Base-by-base conservation (phyloP, 2,329 filamentous ascomycete genomes). In the Pseudofabraea citricarpa region DNA sequence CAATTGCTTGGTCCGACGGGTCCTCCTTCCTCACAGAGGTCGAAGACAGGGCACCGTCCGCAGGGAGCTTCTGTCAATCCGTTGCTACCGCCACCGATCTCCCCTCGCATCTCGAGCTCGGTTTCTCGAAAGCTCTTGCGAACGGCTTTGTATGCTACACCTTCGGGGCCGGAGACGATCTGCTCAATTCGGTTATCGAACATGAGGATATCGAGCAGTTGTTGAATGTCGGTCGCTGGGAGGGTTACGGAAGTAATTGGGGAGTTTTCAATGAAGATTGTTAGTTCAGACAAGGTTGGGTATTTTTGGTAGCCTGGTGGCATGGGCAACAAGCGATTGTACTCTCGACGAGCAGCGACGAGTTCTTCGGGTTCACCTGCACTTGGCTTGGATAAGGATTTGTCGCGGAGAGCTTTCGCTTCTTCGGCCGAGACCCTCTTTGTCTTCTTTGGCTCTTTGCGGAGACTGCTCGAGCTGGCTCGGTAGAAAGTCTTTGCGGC, bases 1-100 rank as follows among this genome's bases (percentile, higher is more conserved):
- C 93, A 98, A 40, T 85, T 95, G 52, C 81, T 85, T 0, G 91
- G 88, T 57, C 85, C 94, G 18, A 98, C 89, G 0, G 90, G 88
- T 0, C 91, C 91, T 6, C 89, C 90, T 48, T 95, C 88, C 52
- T 88, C 85, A 62, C 93, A 98, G 2, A 97, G 74, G 45, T 93
- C 85, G 62, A 95, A 95, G 2, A 96, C 91, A 0, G 93, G 93
- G 64, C 93, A 98, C 43, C 81, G 76, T 2, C 91, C 90, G 64
- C 93, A 98, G 1, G 93, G 93, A 2, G 85, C 83, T 63, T 96
- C 90, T 2, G 87, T 94, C 53, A 83, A 39, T 71, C 76, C 39
- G 71, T 60, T 49, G 65, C 67, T 37, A 4, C 35, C 21, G 19
- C 35, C 35, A 21, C 67, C 67, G 36, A 38, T 33, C 10, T 44